Conservation (phyloP, 371 early-diverging fungal species). For the Actinomortierella wolfii region DNA sequence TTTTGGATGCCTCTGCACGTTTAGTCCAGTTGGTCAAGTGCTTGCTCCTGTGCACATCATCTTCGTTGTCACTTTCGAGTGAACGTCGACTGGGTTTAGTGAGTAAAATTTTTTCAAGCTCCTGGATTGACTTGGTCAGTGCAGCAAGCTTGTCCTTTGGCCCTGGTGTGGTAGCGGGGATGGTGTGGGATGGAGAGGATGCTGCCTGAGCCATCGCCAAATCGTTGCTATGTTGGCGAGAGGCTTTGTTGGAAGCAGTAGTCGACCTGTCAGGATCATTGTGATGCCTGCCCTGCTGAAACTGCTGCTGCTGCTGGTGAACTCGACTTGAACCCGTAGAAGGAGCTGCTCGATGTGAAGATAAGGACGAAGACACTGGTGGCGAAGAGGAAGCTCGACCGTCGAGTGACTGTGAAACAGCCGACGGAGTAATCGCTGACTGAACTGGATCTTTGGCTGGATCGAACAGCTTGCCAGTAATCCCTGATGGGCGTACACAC, state of each 20-base stretch:
- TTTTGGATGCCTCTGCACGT: conserved; percentile 44
- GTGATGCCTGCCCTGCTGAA: conserved; percentile 6
- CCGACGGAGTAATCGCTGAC: too few species aligned
- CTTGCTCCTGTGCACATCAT: conserved; percentile 14
- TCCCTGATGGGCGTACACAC: conserved; percentile 8
- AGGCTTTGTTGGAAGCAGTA: too few species aligned
- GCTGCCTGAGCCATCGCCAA: conserved; percentile 6
- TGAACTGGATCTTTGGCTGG: conserved; percentile 38
- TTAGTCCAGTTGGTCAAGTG: conserved; percentile 18
- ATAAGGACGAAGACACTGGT: too few species aligned
- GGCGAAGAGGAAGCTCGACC: too few species aligned
- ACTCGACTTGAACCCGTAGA: neutral
- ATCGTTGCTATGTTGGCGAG: too few species aligned
- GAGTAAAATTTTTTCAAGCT: conserved; percentile 39
- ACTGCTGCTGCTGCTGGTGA: conserved; percentile 25
- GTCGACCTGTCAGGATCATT: too few species aligned
- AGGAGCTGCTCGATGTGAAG: neutral
- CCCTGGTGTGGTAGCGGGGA: conserved; percentile 11
- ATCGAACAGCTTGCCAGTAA: conserved; percentile 36
- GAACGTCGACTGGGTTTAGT: conserved; percentile 36
- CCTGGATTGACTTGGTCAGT: conserved; percentile 43
- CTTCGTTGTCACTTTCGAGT: conserved; percentile 25
- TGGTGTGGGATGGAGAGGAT: conserved; percentile 7
- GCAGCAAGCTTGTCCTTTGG: conserved; percentile 25
- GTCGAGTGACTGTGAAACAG: too few species aligned